These are phyloP conservation scores for Chytriomyces hyalinus DNA, from an alignment of 192 early-diverging fungal species.

Conservation along the genomic window DNA sequence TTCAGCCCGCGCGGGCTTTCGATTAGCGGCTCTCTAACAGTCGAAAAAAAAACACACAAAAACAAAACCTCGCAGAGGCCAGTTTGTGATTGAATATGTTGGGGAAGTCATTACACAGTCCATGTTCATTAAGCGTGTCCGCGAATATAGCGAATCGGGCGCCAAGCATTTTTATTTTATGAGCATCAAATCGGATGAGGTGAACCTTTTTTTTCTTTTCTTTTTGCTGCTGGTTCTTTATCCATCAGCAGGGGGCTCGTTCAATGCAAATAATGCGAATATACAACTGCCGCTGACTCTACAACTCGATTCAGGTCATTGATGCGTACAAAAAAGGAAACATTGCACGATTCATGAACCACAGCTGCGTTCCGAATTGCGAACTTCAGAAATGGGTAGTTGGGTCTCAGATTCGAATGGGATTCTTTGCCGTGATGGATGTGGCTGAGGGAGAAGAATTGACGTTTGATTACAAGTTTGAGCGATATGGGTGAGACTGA, in stretches of 20 bases:
- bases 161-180: slow-evolving; percentile 98
- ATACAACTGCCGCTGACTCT: neutral
- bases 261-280: too few relatives aligned
- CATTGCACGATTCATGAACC: slow-evolving; percentile 96
- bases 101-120: slow-evolving; percentile 89
- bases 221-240: neutral
- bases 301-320: slow-evolving; percentile 70
- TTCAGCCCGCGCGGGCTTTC: neutral
- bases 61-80: slow-evolving; percentile 58
- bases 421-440: slow-evolving; percentile 87
- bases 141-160: slow-evolving; percentile 80
- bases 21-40: neutral
- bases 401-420: slow-evolving; percentile 83
- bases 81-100: slow-evolving; percentile 97
- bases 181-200: slow-evolving; percentile 89
- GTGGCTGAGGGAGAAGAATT: slow-evolving; percentile 84
- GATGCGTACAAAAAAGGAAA: slow-evolving; percentile 94
- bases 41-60: neutral
- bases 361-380: slow-evolving; percentile 95
- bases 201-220: slow-evolving; percentile 36
- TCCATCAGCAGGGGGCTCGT: too few relatives aligned
- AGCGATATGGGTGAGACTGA: slow-evolving; percentile 83
- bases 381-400: slow-evolving; percentile 97
- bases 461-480: slow-evolving; percentile 99
- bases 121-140: slow-evolving; percentile 82